Percentiles rank a stretch among this genome's conserved stretches.
phyloP scores from a whole-genome alignment of 2,329 filamentous ascomycete genomes.

The Arthrobotrys iridis region DNA sequence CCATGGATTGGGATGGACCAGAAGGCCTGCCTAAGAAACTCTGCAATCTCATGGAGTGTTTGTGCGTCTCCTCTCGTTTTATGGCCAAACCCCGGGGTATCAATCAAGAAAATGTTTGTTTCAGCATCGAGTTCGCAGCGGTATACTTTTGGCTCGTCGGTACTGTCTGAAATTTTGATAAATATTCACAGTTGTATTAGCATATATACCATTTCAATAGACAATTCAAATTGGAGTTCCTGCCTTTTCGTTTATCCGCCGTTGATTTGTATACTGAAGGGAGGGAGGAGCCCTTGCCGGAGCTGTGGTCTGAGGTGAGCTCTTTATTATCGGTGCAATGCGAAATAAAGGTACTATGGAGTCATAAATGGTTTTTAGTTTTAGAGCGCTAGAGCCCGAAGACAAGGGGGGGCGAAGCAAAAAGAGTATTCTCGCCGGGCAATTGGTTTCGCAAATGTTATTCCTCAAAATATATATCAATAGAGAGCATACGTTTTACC shows the following conservation, averaged over 20 bases:
- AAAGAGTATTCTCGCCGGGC: too few species aligned
- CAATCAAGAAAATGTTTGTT: neutral
- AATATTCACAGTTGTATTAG: too few species aligned
- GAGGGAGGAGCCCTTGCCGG: neutral
- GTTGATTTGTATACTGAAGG: too few species aligned
- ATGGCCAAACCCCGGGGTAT: neutral
- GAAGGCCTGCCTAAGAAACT: neutral
- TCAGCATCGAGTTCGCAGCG: neutral
- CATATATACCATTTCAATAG: too few species aligned
- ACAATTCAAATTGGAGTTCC: too few species aligned
- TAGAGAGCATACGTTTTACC: slow-evolving; percentile 6
- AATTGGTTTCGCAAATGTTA: neutral
- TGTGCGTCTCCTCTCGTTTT: neutral
- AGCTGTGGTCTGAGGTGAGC: neutral
- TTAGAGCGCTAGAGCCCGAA: too few species aligned
- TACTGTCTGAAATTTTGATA: neutral
- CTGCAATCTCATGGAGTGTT: neutral
- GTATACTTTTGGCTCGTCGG: neutral
- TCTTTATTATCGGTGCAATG: slow-evolving; percentile 2
- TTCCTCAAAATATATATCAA: neutral
- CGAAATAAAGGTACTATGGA: neutral
- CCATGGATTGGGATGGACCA: neutral
- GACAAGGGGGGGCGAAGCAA: too few species aligned
- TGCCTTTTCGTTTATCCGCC: too few species aligned
- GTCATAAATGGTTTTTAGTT: neutral